Base-by-base conservation (phyloP, 2,329 filamentous ascomycete species). In the Colletotrichum falcatum region DNA sequence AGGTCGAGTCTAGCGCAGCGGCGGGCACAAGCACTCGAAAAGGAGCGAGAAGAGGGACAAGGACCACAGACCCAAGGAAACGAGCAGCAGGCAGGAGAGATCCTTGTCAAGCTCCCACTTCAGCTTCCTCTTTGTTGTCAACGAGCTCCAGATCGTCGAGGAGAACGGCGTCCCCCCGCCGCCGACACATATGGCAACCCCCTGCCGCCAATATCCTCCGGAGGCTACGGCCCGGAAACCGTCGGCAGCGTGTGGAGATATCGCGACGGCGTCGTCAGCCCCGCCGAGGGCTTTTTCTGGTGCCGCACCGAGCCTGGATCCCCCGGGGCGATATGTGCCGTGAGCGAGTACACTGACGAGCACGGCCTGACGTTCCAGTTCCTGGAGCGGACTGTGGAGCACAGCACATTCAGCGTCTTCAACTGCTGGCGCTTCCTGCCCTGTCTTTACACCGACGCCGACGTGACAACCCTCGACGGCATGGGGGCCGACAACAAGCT, bases 91-190 rank as follows among this genome's bases (percentile, higher is more conserved):
- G 14, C 65, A 68, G 16, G 65, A 62, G 1, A 48, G 26, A 18
- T 7, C 39, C 2, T 30, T 44, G 33, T 8, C 12, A n/a, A 7
- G 6, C n/a, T 37, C n/a, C 33, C 2, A 18, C 28, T 37, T 77
- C 1, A 78, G 75, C 42, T 84, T 84, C 65, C 71, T 83, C 1
- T 84, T 84, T 33, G 75, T 81, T 3, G 76, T 83, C 54, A 82
- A 82, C 67, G 78, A 82, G 49, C 73, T 83, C 4, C 7, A 65
- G 1, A 66, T 80, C 28, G 59, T 12, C 12, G 74, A 73, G 0
- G 39, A 39, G 2, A 35, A 44, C 51, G 11, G 26, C 3, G 61
- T 74, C 5, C 28, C 46, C 0, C 71, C 61, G 14, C 73, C 20
- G 53, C 62, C n/a, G 62, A 73, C 23, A 53, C 33, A 5, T 80